phyloP scores from a whole-genome alignment of 768 basidiomycete species.

The Russula sp. region DNA sequence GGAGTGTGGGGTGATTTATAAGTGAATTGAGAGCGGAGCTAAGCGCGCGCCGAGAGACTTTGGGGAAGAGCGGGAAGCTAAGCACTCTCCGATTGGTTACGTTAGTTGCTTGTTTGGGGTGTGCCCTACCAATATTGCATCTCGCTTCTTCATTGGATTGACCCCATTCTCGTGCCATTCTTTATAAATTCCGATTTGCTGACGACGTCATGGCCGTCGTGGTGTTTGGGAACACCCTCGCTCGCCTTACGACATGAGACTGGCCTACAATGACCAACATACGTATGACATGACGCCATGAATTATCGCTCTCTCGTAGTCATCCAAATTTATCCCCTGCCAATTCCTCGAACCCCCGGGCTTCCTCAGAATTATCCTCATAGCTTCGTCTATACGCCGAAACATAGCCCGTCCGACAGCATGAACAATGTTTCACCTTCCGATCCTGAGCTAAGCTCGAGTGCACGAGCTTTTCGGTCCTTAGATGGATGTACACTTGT shows the following conservation, averaged over 20 bases:
- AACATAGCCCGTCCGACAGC: not conserved
- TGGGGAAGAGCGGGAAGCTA: not conserved
- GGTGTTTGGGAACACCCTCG: not conserved
- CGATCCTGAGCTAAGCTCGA: slow-evolving; percentile 3
- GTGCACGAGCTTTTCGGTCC: not conserved
- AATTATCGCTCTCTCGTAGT: too few species aligned
- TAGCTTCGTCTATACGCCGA: not conserved
- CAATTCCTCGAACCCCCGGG: not conserved
- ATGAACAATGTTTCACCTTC: not conserved
- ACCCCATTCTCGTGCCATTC: not conserved
- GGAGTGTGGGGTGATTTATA: not conserved
- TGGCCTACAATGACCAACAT: too few species aligned
- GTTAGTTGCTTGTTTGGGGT: slow-evolving; percentile 4
- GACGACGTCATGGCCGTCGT: slow-evolving; percentile 2
- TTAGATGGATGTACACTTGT: not conserved
- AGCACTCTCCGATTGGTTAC: slow-evolving; percentile 16
- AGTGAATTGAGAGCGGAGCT: not conserved
- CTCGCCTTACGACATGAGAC: too few species aligned
- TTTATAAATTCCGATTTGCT: not conserved
- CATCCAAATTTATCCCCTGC: not conserved
- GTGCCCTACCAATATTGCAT: too few species aligned
- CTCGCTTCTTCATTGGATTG: not conserved
- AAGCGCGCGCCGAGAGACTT: not conserved
- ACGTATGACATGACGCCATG: too few species aligned
- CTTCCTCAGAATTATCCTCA: not conserved